These are phyloP conservation scores for Crinitomyces ghanaensis DNA, from an alignment of 805 yeast genomes.

Conservation along the genomic window DNA sequence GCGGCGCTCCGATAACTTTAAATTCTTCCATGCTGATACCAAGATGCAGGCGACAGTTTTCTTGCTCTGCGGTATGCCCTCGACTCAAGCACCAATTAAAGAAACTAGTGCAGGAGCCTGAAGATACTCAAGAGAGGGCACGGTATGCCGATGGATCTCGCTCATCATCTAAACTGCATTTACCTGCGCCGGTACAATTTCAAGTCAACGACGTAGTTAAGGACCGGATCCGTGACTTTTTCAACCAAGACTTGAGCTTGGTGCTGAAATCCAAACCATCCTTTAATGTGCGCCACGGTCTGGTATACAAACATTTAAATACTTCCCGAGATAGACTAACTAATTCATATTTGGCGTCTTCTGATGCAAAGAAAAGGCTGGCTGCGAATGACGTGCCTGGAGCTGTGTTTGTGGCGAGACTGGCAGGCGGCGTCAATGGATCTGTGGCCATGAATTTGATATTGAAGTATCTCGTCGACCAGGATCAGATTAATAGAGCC, in stretches of 20 bases:
- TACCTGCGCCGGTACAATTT: background rate
- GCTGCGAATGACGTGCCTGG: conserved; percentile 6
- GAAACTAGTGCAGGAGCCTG: too few species aligned
- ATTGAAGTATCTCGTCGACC: conserved; percentile 5
- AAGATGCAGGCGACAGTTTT: too few species aligned
- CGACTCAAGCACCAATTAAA: too few species aligned
- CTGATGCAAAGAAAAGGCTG: conserved; percentile 9
- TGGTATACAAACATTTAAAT: conserved; percentile 10
- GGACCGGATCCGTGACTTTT: conserved; percentile 2
- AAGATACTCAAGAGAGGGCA: too few species aligned
- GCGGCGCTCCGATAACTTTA: too few species aligned
- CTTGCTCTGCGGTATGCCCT: too few species aligned
- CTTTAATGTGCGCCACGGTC: conserved; percentile 7
- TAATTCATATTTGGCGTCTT: conserved; percentile 12
- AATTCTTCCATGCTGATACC: too few species aligned
- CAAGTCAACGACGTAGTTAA: background rate
- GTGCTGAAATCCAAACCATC: conserved; percentile 5
- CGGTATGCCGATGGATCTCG: background rate
- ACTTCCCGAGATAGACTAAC: conserved; percentile 9
- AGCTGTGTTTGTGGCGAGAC: conserved; percentile 9
- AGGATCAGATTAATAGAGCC: conserved; percentile 5
- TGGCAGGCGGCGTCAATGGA: conserved; percentile 12
- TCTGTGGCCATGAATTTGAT: conserved; percentile 14
- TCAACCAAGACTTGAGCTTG: conserved; percentile 2
- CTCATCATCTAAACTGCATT: too few species aligned